phyloP scores from a whole-genome alignment of 2,329 filamentous ascomycete genomes.

The Diaporthe ampelina region DNA sequence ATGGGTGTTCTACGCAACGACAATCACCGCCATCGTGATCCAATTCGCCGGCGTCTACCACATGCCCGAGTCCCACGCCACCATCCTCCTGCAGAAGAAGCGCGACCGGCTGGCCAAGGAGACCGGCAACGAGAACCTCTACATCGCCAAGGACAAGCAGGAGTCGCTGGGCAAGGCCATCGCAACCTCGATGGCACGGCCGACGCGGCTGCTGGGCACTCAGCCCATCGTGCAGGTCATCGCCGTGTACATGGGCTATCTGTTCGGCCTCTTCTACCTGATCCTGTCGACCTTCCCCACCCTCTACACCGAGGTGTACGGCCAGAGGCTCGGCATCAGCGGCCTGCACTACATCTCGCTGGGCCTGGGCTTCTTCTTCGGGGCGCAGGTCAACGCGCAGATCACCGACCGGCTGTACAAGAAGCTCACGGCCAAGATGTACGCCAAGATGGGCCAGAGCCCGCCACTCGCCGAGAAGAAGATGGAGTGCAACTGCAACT shows the following conservation, averaged over 20 bases:
- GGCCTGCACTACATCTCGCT: conserved; percentile 55
- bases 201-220: conserved; percentile 59
- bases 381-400: conserved; percentile 55
- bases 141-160: conserved; percentile 66
- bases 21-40: conserved; percentile 71
- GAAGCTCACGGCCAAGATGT: conserved; percentile 52
- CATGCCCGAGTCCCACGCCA: conserved; percentile 76
- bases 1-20: conserved; percentile 79
- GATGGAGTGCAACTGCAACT: not conserved
- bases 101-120: conserved; percentile 66
- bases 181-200: conserved; percentile 5
- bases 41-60: conserved; percentile 71
- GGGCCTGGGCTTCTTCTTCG: conserved; percentile 52
- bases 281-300: conserved; percentile 64
- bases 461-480: not conserved
- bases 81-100: conserved; percentile 71
- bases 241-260: conserved; percentile 61
- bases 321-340: conserved; percentile 48
- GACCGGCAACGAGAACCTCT: conserved; percentile 65
- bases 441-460: too few relatives aligned
- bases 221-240: conserved; percentile 67
- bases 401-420: conserved; percentile 61
- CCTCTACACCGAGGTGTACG: conserved; percentile 58
- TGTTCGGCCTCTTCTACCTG: conserved; percentile 68
- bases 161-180: conserved; percentile 45